Base-by-base conservation (phyloP, 2,329 filamentous ascomycete genomes). In the Stemphylium lycopersici region DNA sequence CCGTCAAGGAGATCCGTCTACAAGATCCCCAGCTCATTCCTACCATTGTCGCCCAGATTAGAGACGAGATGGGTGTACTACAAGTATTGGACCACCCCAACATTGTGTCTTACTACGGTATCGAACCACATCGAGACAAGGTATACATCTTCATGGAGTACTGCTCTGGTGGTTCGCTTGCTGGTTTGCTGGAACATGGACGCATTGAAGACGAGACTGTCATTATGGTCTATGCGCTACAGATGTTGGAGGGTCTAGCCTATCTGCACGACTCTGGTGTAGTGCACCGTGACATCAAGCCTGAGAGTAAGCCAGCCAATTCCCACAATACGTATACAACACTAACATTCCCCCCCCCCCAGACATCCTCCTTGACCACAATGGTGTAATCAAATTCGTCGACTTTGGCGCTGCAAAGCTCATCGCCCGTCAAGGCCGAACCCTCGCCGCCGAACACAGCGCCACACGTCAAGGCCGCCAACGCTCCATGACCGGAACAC, bases 131-230 rank as follows among this genome's bases (percentile, higher is more conserved):
- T 77, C 87, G 95, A 59, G 95, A 99, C 81, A 95, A 96, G 72
- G 95, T 99, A n/a, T 99, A 98, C 77, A 97, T 99, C 64, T 99
- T 99, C 74, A 99, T 99, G 95, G 95, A 99, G 76, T 98, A 96
- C 77, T 99, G 95, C 76, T 96, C 92, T 4, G 93, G 95, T 46
- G 95, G 95, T 16, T 98, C 93, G 13, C 82, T 99, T 43, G 93
- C 95, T 37, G 90, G 86, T 45, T 80, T 99, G 47, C 81, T 99
- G 37, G 95, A 99, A 74, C 93, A 99, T 70, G 95, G 95, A 11
- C 90, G 95, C 36, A 97, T 99, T 60, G 95, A 97, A 78, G 96
- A 98, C 71, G 95, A 99, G 75, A 95, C 93, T 51, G 93, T 98
- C 58, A 93, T 96, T 58, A 96, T 96, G 87, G 93, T 98, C 37